Evolutionary conservation across 768 basidiomycete species (phyloP).

Genomic region (Termitomyces eurrhizus): DNA sequence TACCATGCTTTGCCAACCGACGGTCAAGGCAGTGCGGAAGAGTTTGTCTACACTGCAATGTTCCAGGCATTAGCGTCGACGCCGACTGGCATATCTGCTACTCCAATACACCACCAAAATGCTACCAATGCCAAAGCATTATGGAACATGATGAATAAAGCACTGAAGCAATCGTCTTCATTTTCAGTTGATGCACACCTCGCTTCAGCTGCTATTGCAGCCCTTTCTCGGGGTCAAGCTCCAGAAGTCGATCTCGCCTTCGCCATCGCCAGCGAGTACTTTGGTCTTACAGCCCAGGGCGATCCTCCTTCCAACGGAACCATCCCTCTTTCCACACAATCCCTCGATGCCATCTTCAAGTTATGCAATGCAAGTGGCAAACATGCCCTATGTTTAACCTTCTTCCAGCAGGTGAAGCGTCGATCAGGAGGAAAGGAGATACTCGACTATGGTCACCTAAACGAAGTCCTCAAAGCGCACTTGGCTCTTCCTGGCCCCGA

Average conservation of each 20-base stretch:
- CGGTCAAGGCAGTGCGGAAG: constrained; percentile 59
- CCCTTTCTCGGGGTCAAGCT: constrained; percentile 51
- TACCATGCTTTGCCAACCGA: constrained; percentile 64
- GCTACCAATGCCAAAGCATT: constrained; percentile 68
- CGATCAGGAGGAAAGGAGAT: constrained; percentile 37
- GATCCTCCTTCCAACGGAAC: constrained; percentile 34
- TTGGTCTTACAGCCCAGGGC: constrained; percentile 51
- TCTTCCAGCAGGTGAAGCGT: constrained; percentile 57
- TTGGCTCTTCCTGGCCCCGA: constrained; percentile 36
- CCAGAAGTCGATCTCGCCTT: constrained; percentile 66
- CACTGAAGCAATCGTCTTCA: constrained; percentile 37
- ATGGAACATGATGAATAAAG: constrained; percentile 63
- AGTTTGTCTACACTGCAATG: constrained; percentile 61
- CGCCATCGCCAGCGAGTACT: constrained; percentile 56
- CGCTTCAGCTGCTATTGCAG: constrained; percentile 48
- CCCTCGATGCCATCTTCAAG: constrained; percentile 51
- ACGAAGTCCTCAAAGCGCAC: constrained; percentile 57
- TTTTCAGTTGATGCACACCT: constrained; percentile 52
- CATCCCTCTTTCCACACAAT: constrained; percentile 39
- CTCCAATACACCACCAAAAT: constrained; percentile 30
- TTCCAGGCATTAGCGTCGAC: constrained; percentile 45
- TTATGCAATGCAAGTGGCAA: constrained; percentile 51
- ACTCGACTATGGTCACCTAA: constrained; percentile 53
- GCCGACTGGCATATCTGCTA: constrained; percentile 19
- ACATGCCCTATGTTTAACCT: constrained; percentile 46